Percentiles rank a stretch among this genome's conserved stretches.
phyloP scores from a whole-genome alignment of 805 yeast genomes.

The Saccharomyces jurei region DNA sequence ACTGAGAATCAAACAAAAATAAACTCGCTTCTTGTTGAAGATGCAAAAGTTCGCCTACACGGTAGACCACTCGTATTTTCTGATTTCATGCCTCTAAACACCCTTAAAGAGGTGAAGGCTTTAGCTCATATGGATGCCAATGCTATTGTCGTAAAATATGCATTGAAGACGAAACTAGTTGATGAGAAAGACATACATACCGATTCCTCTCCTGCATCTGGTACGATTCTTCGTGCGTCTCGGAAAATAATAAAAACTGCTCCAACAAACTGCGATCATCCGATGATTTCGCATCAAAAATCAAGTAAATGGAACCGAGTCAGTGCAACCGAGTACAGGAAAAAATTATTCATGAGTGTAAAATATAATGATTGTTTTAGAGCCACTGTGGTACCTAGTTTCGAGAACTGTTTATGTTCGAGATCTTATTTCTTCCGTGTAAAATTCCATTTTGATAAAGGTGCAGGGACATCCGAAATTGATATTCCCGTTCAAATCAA shows the following conservation, averaged over 20 bases:
- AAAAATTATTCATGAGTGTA: slow-evolving; percentile 1
- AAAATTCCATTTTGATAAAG: slow-evolving; percentile 21
- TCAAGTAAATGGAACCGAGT: slow-evolving; percentile 1
- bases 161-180: neutral
- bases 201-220: neutral
- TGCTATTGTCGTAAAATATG: neutral
- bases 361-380: slow-evolving; percentile 24
- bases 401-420: slow-evolving; percentile 39
- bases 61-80: slow-evolving; percentile 2
- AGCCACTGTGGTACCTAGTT: slow-evolving; percentile 36
- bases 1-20: neutral
- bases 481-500: slow-evolving; percentile 2
- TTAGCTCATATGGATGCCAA: neutral
- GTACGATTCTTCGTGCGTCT: neutral
- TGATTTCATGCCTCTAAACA: slow-evolving; percentile 4
- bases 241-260: neutral
- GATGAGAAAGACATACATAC: neutral
- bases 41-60: neutral
- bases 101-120: neutral
- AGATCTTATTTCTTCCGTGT: slow-evolving; percentile 38
- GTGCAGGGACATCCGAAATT: neutral
- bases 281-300: neutral
- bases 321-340: neutral
- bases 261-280: neutral
- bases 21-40: neutral